Evolutionary conservation across 164 flowering plant species (phyloP).

Genomic region (Amborella trichopoda): DNA sequence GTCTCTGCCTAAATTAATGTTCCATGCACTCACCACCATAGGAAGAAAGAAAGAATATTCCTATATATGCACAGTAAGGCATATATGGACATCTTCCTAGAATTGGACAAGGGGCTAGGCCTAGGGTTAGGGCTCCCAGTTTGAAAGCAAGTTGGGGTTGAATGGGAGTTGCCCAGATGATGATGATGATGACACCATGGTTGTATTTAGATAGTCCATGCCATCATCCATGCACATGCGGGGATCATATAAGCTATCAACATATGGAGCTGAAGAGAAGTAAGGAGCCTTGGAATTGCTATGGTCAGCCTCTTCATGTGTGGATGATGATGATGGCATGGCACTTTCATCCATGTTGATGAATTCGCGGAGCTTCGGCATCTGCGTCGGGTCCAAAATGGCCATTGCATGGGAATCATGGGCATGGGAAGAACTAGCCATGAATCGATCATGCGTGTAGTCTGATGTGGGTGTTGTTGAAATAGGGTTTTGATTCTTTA

Average conservation of each 20-base stretch:
- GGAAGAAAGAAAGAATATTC: no score
- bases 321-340: conserved; percentile 7
- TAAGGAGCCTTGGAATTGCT: conserved; percentile 7
- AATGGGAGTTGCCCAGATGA: conserved; percentile 16
- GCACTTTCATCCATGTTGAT: conserved; percentile 10
- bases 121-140: no score
- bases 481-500: conserved; percentile 3
- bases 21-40: no score
- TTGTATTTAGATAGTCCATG: conserved; percentile 21
- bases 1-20: no score
- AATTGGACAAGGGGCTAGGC: no score
- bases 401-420: conserved; percentile 6
- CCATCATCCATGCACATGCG: conserved; percentile 9
- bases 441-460: neutral
- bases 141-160: conserved; percentile 22
- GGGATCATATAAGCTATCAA: conserved; percentile 3
- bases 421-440: neutral
- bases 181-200: conserved; percentile 21
- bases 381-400: conserved; percentile 2
- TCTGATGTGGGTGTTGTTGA: neutral
- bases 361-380: conserved; percentile 20
- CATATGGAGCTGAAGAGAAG: conserved; percentile 11
- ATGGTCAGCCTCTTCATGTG: conserved; percentile 15
- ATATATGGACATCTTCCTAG: no score
- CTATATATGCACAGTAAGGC: no score